Conservation (phyloP, 2,329 filamentous ascomycete genomes). For the Aspergillus fumigatiaffinis region DNA sequence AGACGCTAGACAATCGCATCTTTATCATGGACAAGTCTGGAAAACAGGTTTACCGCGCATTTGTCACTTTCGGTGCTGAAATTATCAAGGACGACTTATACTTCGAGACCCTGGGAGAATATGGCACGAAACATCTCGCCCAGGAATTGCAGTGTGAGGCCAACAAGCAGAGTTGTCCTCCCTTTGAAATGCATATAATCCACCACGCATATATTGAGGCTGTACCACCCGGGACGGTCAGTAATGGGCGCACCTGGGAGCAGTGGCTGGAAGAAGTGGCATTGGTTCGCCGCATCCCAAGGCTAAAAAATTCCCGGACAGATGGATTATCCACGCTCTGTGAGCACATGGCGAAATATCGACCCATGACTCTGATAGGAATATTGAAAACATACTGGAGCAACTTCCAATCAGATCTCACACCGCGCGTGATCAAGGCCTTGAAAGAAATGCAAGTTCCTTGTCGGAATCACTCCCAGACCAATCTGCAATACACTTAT, state of each 20-base stretch:
- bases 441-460: too few species aligned
- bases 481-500: too few species aligned
- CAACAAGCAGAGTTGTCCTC: background rate
- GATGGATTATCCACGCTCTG: background rate
- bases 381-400: background rate
- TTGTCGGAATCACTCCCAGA: too few species aligned
- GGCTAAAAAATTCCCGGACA: background rate
- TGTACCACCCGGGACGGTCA: background rate
- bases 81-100: conserved; percentile 1
- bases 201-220: conserved; percentile 1
- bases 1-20: conserved; percentile 1
- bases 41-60: background rate
- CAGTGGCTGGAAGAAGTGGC: conserved; percentile 4
- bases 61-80: background rate
- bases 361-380: background rate
- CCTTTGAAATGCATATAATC: conserved; percentile 1
- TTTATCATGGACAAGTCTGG: conserved; percentile 2
- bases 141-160: background rate
- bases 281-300: conserved; percentile 2
- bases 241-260: conserved; percentile 2
- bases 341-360: background rate
- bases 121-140: background rate
- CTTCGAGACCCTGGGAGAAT: conserved; percentile 1
- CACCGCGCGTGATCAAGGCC: background rate
- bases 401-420: background rate